phyloP scores from a whole-genome alignment of 2,329 filamentous ascomycete genomes.

The Paraconiothyrium sp. region DNA sequence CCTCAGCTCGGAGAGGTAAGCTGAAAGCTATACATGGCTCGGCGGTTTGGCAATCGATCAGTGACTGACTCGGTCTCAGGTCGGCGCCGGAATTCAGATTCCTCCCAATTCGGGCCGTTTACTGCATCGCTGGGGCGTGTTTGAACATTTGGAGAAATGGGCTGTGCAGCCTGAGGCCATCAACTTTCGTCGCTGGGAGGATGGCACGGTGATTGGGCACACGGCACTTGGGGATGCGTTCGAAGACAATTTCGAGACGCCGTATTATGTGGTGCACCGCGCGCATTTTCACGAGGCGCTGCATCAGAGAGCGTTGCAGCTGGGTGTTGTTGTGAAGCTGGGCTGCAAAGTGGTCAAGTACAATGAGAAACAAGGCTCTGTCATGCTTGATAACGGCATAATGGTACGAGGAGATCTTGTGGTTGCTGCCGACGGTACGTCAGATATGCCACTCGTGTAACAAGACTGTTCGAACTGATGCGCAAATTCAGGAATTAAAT shows the following conservation, averaged over 20 bases:
- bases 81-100: slow-evolving; percentile 34
- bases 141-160: slow-evolving; percentile 17
- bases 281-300: slow-evolving; percentile 30
- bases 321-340: slow-evolving; percentile 26
- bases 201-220: slow-evolving; percentile 56
- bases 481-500: slow-evolving; percentile 20
- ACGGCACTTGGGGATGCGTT: slow-evolving; percentile 64
- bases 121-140: slow-evolving; percentile 58
- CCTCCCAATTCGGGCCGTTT: slow-evolving; percentile 51
- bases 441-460: too few relatives aligned
- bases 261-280: slow-evolving; percentile 34
- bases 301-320: slow-evolving; percentile 23
- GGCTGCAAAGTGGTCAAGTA: slow-evolving; percentile 21
- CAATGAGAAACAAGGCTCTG: slow-evolving; percentile 15
- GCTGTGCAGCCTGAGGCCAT: slow-evolving; percentile 54
- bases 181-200: slow-evolving; percentile 61
- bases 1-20: slow-evolving; percentile 8
- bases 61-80: neutral
- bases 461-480: neutral
- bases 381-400: slow-evolving; percentile 50
- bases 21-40: too few relatives aligned
- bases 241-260: slow-evolving; percentile 40
- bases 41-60: neutral
- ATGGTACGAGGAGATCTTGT: slow-evolving; percentile 44
- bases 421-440: too few relatives aligned